Evolutionary conservation across 768 basidiomycete genomes (phyloP), one percentile per base, ranked within the genome.

Genomic region (Rhodotorula kratochvilovae): DNA sequence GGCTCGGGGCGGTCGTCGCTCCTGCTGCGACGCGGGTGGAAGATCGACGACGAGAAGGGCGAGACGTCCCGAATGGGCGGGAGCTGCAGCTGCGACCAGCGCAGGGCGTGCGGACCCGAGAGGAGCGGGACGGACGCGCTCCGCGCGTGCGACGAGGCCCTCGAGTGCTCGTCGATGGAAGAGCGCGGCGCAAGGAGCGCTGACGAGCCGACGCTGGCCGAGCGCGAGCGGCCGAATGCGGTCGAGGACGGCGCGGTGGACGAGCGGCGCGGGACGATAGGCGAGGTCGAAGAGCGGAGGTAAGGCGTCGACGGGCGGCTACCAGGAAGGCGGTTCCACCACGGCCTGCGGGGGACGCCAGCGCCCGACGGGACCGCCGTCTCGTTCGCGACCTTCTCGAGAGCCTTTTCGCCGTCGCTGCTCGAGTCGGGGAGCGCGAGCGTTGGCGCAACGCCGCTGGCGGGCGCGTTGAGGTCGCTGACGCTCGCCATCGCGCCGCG

Each of bases 311-410:
- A 45, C 7, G 63, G 43, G 23, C 63, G 53, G 7, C 53, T 45
- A 36, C 39, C 53, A 29, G 54, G 54, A 1, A 64, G 45, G 17
- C 29, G 35, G 29, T 64, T 64, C 65, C 65, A 66, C 65, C 65
- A 66, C 6, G 65, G 27, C 10, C 17, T 51, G 39, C 57, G 57
- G 33, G 17, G 16, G 5, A 21, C 17, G 17, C 23, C 33, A 8
- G 55, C 55, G 17, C 33, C 33, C 0, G 55, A 19, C 31, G 21
- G 17, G 13, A 53, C 51, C 51, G n/a, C 6, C n/a, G 51, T 16
- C 21, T 39, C 56, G 11, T 7, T 8, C 35, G n/a, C 39, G 10
- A 2, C 59, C 7, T 45, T 42, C 45, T 57, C 45, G 12, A 33
- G n/a, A 23, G 31, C 8, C 29, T 45, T 42, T 5, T 15, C n/a